These are phyloP conservation scores for Spatholobus suberectus DNA, from an alignment of 306 rosid genomes.

Conservation along the genomic window DNA sequence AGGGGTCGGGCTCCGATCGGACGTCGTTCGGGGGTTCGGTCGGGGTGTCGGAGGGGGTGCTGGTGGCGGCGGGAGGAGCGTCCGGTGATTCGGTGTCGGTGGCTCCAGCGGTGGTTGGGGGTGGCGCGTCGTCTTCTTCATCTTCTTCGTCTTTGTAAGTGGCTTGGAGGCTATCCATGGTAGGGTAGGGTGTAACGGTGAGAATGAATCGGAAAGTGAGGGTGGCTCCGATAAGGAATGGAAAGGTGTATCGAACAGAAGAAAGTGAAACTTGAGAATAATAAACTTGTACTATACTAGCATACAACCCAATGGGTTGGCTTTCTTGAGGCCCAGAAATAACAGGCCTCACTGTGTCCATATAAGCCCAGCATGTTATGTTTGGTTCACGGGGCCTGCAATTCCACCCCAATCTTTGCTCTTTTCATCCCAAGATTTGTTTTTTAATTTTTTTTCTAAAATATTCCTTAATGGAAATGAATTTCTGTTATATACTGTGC, in stretches of 20 bases:
- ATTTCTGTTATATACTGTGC: too few relatives aligned
- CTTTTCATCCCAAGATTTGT: too few relatives aligned
- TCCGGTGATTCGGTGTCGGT: slow-evolving; percentile 43
- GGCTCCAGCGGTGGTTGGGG: background rate
- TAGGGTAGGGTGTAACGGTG: slow-evolving; percentile 25
- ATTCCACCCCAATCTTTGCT: too few relatives aligned
- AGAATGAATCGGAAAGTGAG: background rate
- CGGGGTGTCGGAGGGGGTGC: slow-evolving; percentile 52
- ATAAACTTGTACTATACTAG: too few relatives aligned
- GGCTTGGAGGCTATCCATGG: slow-evolving; percentile 79
- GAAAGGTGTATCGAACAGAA: too few relatives aligned
- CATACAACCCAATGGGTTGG: background rate
- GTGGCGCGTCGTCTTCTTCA: slow-evolving; percentile 59
- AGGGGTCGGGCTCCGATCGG: slow-evolving; percentile 67
- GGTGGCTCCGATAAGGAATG: background rate
- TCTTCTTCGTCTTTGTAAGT: slow-evolving; percentile 84
- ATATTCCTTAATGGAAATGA: too few relatives aligned
- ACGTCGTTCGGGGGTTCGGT: slow-evolving; percentile 55
- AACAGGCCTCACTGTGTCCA: too few relatives aligned
- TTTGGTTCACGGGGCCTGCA: too few relatives aligned
- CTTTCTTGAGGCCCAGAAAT: background rate
- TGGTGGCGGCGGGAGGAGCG: slow-evolving; percentile 35
- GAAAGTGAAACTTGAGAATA: background rate
- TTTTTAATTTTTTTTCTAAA: too few relatives aligned
- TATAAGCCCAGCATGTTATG: too few relatives aligned